These are phyloP conservation scores for Cinnamomum micranthum DNA, from an alignment of 164 flowering plant species.

Conservation along the genomic window DNA sequence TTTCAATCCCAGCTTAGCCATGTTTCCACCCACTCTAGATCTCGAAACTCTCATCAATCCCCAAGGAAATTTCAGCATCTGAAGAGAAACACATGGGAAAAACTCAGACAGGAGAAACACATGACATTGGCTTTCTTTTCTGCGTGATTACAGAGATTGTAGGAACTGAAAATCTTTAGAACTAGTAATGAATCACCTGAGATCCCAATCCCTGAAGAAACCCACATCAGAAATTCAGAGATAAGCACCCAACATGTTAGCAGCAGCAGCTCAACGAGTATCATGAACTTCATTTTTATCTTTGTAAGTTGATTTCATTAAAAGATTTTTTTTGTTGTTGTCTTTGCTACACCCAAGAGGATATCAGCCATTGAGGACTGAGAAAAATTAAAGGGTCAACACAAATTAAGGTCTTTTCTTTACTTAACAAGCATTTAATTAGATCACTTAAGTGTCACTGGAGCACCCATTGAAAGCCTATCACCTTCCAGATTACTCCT, in stretches of 20 bases:
- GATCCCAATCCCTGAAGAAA: slow-evolving; percentile 18
- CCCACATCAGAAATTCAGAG: background rate
- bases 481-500: too few species aligned
- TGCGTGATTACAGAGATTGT: slow-evolving; percentile 49
- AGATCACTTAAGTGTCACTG: too few species aligned
- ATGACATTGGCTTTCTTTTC: slow-evolving; percentile 32
- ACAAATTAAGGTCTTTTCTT: too few species aligned
- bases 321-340: too few species aligned
- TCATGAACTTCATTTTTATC: too few species aligned
- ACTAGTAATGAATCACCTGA: slow-evolving; percentile 17
- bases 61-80: background rate
- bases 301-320: too few species aligned
- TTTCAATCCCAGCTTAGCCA: background rate
- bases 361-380: too few species aligned
- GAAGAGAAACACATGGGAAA: slow-evolving; percentile 10
- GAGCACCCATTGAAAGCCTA: too few species aligned
- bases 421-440: too few species aligned
- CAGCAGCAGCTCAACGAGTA: background rate
- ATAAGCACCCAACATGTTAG: background rate
- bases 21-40: slow-evolving; percentile 10
- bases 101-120: slow-evolving; percentile 13
- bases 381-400: too few species aligned
- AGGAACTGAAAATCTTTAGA: slow-evolving; percentile 30
- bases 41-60: slow-evolving; percentile 4
- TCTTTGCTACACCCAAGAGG: too few species aligned